phyloP scores from a whole-genome alignment of 495 filamentous ascomycete genomes.

The Hypoxylon perforatum region DNA sequence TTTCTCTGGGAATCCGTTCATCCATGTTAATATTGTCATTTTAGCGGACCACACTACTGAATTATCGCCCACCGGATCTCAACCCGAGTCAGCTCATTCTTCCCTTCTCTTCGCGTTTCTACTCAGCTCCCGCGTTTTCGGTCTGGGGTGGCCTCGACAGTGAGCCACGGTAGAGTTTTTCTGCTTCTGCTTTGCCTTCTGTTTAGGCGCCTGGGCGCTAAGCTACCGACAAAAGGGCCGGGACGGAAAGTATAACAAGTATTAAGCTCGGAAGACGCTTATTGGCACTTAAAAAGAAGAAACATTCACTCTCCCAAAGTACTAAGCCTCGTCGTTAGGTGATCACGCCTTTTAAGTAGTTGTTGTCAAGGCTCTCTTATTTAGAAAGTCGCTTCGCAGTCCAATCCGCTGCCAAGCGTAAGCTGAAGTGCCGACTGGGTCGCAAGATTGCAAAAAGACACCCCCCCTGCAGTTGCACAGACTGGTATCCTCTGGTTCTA shows the following conservation, averaged over 20 bases:
- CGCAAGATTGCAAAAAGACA: neutral
- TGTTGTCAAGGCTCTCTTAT: conserved; percentile 11
- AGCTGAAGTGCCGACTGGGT: conserved; percentile 16
- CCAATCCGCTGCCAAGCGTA: conserved; percentile 1
- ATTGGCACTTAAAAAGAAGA: conserved; percentile 12
- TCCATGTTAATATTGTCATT: conserved; percentile 43
- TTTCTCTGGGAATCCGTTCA: conserved; percentile 17
- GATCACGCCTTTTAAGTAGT: conserved; percentile 12
- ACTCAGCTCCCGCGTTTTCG: conserved; percentile 9
- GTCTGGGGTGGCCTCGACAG: conserved; percentile 15
- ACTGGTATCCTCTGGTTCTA: neutral
- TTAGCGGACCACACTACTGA: conserved; percentile 37
- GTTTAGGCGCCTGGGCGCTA: neutral
- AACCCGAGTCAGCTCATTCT: conserved; percentile 29
- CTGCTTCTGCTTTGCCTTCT: conserved; percentile 4
- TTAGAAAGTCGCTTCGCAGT: conserved; percentile 11
- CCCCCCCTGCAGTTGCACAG: conserved; percentile 8
- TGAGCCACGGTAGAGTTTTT: conserved; percentile 15
- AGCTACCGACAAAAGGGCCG: conserved; percentile 2
- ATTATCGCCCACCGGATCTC: conserved; percentile 29
- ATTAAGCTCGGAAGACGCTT: neutral
- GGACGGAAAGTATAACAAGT: conserved; percentile 12
- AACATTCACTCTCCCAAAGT: neutral
- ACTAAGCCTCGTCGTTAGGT: conserved; percentile 7
- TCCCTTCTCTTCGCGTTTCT: conserved; percentile 15